These are phyloP conservation scores for Dipteronia sinensis DNA, from an alignment of 345 rosid species.

Conservation along the genomic window DNA sequence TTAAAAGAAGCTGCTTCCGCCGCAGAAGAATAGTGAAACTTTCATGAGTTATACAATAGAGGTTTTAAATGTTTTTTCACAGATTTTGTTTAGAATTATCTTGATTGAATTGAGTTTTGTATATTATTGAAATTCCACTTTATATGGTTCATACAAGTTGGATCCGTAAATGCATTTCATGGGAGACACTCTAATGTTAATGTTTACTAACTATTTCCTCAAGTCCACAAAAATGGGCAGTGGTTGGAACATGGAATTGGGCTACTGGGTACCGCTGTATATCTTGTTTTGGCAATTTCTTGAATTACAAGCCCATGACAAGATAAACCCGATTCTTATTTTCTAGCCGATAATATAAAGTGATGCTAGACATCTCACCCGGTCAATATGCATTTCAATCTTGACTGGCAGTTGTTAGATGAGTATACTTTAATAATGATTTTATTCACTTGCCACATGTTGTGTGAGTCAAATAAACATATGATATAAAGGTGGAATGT, in stretches of 20 bases:
- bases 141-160: not conserved
- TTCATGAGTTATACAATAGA: not conserved
- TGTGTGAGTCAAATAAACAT: no score
- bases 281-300: not conserved
- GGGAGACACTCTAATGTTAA: not conserved
- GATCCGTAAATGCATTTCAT: not conserved
- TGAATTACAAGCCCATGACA: not conserved
- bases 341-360: no score
- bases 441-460: no score
- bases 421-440: no score
- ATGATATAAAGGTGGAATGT: no score
- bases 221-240: no score
- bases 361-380: no score
- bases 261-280: not conserved
- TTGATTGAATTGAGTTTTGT: not conserved
- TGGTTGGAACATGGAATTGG: not conserved
- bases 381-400: no score
- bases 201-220: no score
- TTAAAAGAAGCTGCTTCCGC: constrained; percentile 69
- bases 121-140: not conserved
- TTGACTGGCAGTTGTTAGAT: no score
- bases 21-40: constrained; percentile 41
- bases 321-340: no score
- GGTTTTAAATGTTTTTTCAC: not conserved
- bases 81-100: constrained; percentile 1